These are phyloP conservation scores for Arxiozyma bovina DNA, from an alignment of 1,139 yeast genomes.

Conservation along the genomic window DNA sequence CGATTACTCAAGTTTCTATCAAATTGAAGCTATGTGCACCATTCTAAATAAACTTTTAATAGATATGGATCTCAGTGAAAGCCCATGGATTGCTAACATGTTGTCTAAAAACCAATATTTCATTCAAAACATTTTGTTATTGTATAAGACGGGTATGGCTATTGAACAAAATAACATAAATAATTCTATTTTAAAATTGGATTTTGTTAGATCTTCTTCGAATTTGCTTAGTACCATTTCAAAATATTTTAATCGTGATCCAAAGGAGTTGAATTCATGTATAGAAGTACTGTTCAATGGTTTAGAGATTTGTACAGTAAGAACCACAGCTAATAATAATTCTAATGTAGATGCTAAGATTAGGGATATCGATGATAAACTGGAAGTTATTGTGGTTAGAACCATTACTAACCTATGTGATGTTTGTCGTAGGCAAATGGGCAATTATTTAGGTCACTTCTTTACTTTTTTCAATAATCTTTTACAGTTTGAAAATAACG, in stretches of 20 bases:
- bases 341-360: constrained; percentile 4
- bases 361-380: constrained; percentile 17
- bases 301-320: constrained; percentile 27
- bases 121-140: constrained; percentile 24
- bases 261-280: constrained; percentile 38
- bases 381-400: constrained; percentile 41
- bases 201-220: constrained; percentile 39
- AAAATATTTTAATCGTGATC: constrained; percentile 42
- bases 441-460: constrained; percentile 43
- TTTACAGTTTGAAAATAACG: constrained; percentile 36
- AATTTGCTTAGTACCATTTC: constrained; percentile 46
- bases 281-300: constrained; percentile 42
- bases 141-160: constrained; percentile 23
- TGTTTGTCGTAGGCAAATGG: constrained; percentile 44
- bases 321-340: constrained; percentile 4
- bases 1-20: constrained; percentile 33
- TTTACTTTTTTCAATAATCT: constrained; percentile 45
- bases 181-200: constrained; percentile 15
- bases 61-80: constrained; percentile 35
- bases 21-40: constrained; percentile 63
- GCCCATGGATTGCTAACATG: constrained; percentile 36
- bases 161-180: constrained; percentile 7
- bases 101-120: constrained; percentile 22
- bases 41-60: constrained; percentile 43
- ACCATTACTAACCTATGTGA: constrained; percentile 56